phyloP scores from a whole-genome alignment of 2,329 filamentous ascomycete species.

The Elsinoe batatas region DNA sequence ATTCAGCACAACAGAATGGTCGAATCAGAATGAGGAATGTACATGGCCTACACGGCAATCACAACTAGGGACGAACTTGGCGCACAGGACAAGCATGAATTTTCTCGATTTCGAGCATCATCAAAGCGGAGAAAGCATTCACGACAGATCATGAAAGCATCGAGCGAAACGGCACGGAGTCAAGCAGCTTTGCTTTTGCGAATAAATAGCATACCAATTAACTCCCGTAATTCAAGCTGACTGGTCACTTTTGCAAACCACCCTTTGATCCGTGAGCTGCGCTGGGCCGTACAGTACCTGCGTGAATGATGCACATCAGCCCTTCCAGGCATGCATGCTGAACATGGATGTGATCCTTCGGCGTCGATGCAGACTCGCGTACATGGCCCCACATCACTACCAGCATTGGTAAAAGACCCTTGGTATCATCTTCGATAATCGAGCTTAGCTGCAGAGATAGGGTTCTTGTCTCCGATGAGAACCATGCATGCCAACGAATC shows the following conservation, averaged over 20 bases:
- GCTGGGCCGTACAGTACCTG: not conserved
- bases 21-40: not conserved
- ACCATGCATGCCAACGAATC: not conserved
- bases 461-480: not conserved
- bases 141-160: constrained; percentile 4
- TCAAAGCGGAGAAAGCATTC: not conserved
- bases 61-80: not conserved
- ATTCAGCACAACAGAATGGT: not conserved
- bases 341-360: not conserved
- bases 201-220: not conserved
- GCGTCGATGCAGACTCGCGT: not conserved
- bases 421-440: not conserved
- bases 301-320: not conserved
- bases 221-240: not conserved
- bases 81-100: constrained; percentile 4
- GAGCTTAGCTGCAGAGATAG: not conserved
- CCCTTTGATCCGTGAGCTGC: not conserved
- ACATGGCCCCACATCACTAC: not conserved
- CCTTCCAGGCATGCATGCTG: not conserved
- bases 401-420: not conserved
- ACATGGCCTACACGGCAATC: not conserved
- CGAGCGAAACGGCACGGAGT: not conserved
- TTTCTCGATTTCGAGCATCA: not conserved
- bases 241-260: not conserved
- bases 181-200: not conserved